phyloP scores from a whole-genome alignment of 108 stramenopile species.

The Nitzschia sp. region DNA sequence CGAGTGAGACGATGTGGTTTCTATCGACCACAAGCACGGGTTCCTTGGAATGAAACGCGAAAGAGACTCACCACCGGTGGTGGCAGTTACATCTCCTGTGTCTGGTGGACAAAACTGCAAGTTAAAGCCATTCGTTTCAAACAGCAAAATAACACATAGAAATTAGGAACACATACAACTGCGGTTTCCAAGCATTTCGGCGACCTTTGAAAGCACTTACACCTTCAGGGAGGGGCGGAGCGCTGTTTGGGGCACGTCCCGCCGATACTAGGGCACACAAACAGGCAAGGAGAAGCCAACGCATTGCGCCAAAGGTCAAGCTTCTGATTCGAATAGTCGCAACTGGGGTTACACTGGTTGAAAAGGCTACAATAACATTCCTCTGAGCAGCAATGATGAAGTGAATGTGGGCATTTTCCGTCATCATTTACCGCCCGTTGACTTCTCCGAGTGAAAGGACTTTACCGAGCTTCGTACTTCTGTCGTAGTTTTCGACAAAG shows the following conservation, averaged over 20 bases:
- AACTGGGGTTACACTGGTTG: too few species aligned
- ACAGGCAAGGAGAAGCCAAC: neutral
- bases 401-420: too few species aligned
- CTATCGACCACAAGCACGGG: too few species aligned
- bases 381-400: too few species aligned
- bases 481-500: neutral
- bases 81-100: conserved; percentile 72
- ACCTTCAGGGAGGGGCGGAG: conserved; percentile 20
- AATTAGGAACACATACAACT: too few species aligned
- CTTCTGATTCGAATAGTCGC: too few species aligned
- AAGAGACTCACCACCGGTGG: conserved; percentile 68
- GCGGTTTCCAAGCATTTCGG: too few species aligned
- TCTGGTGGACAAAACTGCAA: conserved; percentile 67
- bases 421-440: too few species aligned
- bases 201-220: conserved; percentile 12
- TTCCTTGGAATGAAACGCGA: neutral
- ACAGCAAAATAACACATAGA: conserved; percentile 8
- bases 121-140: neutral
- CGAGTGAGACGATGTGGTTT: neutral
- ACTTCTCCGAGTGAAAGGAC: too few species aligned
- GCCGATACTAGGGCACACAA: neutral
- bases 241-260: conserved; percentile 18
- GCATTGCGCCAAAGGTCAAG: neutral
- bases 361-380: too few species aligned
- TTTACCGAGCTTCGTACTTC: too few species aligned